phyloP scores from a whole-genome alignment of 2,329 filamentous ascomycete species.

The Fusarium falciforme region DNA sequence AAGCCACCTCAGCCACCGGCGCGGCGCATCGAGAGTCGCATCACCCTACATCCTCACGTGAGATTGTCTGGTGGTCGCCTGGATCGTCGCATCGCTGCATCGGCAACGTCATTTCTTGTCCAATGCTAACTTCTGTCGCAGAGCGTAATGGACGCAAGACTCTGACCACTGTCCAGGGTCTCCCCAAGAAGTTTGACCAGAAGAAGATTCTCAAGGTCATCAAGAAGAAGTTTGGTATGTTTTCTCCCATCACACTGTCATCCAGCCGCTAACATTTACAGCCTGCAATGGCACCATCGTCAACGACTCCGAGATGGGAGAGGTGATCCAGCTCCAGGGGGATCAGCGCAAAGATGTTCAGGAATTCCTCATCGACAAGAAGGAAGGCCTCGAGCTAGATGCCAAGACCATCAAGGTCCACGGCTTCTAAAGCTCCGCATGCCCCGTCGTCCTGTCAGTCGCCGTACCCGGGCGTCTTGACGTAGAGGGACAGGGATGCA shows the following conservation, averaged over 20 bases:
- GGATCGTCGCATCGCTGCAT: neutral
- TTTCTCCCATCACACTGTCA: neutral
- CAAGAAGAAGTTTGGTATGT: slow-evolving; percentile 97
- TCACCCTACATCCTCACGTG: slow-evolving; percentile 26
- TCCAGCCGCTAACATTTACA: slow-evolving; percentile 47
- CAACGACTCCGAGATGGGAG: slow-evolving; percentile 94
- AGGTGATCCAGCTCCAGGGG: slow-evolving; percentile 99
- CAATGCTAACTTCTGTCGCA: slow-evolving; percentile 51
- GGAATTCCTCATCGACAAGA: slow-evolving; percentile 96
- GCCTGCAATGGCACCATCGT: slow-evolving; percentile 99
- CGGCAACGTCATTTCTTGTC: neutral
- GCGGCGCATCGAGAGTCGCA: slow-evolving; percentile 5
- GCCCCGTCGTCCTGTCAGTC: slow-evolving; percentile 54
- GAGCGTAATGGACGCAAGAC: slow-evolving; percentile 99
- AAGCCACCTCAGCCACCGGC: slow-evolving; percentile 1
- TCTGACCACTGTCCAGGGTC: slow-evolving; percentile 98
- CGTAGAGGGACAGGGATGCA: slow-evolving; percentile 48
- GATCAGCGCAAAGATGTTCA: slow-evolving; percentile 99
- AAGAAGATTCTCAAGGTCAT: slow-evolving; percentile 99
- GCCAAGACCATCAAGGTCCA: slow-evolving; percentile 95
- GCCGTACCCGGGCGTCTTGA: slow-evolving; percentile 47
- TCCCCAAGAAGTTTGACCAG: slow-evolving; percentile 98
- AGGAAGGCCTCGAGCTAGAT: slow-evolving; percentile 92
- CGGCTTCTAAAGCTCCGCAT: slow-evolving; percentile 60
- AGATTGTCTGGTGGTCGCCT: slow-evolving; percentile 9